phyloP scores from a whole-genome alignment of 768 basidiomycete species.

The Tulasnella sp. region DNA sequence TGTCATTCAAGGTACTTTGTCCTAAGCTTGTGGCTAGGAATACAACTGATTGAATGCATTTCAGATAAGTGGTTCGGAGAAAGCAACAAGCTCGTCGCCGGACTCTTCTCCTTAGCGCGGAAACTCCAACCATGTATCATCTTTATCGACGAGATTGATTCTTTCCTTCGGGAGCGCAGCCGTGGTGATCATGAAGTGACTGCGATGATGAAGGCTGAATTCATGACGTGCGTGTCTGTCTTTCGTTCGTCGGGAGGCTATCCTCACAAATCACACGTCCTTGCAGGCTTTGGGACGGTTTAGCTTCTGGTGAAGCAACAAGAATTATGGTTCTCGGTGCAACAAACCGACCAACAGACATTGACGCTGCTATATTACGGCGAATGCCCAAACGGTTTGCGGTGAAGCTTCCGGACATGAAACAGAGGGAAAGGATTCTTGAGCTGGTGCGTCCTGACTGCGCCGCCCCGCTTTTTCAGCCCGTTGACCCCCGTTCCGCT shows the following conservation, averaged over 20 bases:
- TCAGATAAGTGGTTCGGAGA: constrained; percentile 80
- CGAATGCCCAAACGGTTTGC: constrained; percentile 98
- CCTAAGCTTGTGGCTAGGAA: neutral
- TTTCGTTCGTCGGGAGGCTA: constrained; percentile 3
- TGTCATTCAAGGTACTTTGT: constrained; percentile 1
- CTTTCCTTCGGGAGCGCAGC: constrained; percentile 79
- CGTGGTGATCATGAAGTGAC: constrained; percentile 93
- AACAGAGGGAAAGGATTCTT: constrained; percentile 79
- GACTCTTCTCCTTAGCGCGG: constrained; percentile 82
- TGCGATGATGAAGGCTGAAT: constrained; percentile 96
- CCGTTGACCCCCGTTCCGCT: neutral
- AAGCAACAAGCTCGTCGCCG: constrained; percentile 91
- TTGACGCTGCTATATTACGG: constrained; percentile 74
- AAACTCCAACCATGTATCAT: constrained; percentile 95
- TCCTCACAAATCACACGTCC: neutral
- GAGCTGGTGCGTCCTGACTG: constrained; percentile 42
- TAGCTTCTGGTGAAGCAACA: constrained; percentile 58
- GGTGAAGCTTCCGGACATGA: constrained; percentile 62
- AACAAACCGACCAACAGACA: constrained; percentile 90
- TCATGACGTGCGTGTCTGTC: constrained; percentile 63
- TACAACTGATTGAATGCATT: constrained; percentile 33
- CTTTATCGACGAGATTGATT: constrained; percentile 98
- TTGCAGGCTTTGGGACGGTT: constrained; percentile 84
- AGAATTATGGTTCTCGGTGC: constrained; percentile 87
- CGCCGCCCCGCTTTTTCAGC: neutral